Conservation (phyloP, 2,329 filamentous ascomycete genomes). For the Fusarium chuoi region DNA sequence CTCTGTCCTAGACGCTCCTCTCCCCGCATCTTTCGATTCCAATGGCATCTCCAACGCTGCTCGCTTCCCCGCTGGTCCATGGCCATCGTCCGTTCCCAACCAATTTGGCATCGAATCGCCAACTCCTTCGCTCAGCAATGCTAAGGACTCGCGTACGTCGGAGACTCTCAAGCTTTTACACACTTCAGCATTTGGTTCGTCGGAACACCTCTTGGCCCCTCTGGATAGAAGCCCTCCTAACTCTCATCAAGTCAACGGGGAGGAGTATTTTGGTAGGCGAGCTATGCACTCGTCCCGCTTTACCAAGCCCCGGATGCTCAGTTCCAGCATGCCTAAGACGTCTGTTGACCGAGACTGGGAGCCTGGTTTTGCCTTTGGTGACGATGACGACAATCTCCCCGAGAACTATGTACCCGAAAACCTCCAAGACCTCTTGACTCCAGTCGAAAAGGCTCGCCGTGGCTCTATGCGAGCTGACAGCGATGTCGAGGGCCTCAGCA, state of each 20-base stretch:
- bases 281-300: conserved; percentile 75
- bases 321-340: conserved; percentile 74
- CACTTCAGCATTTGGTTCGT: conserved; percentile 74
- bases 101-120: conserved; percentile 91
- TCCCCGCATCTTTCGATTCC: conserved; percentile 95
- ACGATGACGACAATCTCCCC: conserved; percentile 72
- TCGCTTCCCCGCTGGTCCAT: conserved; percentile 79
- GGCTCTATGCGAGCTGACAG: conserved; percentile 69
- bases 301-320: conserved; percentile 73
- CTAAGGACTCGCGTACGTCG: conserved; percentile 68
- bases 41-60: conserved; percentile 94
- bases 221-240: conserved; percentile 59
- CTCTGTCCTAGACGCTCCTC: conserved; percentile 92
- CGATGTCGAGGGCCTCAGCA: conserved; percentile 62
- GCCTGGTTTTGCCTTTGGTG: conserved; percentile 76
- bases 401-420: conserved; percentile 77
- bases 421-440: conserved; percentile 72
- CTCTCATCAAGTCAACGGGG: conserved; percentile 62
- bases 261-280: conserved; percentile 76
- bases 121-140: conserved; percentile 75
- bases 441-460: conserved; percentile 72
- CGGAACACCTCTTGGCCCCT: conserved; percentile 68
- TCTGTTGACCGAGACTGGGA: conserved; percentile 74
- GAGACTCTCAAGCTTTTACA: conserved; percentile 73
- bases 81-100: conserved; percentile 91